phyloP scores from a whole-genome alignment of 1,139 yeast species.

The Yamadazyma trypodendri region DNA sequence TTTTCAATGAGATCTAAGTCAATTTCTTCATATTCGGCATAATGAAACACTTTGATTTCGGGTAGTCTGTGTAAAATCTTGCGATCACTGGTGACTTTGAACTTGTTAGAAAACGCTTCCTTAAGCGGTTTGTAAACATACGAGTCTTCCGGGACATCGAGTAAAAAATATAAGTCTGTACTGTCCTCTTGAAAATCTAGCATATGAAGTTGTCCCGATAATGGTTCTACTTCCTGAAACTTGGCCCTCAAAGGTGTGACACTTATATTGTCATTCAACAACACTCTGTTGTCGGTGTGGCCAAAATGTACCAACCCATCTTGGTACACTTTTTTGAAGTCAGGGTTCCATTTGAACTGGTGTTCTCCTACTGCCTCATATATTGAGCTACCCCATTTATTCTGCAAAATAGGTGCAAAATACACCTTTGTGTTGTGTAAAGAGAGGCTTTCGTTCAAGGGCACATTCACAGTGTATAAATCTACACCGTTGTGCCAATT shows the following conservation, averaged over 20 bases:
- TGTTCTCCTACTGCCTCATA: constrained; percentile 27
- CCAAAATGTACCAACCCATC: constrained; percentile 52
- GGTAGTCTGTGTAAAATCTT: constrained; percentile 21
- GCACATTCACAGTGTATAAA: constrained; percentile 81
- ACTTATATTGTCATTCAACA: constrained; percentile 53
- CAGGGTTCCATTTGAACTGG: constrained; percentile 77
- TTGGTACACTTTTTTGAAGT: constrained; percentile 67
- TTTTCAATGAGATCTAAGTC: constrained; percentile 62
- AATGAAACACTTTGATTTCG: constrained; percentile 53
- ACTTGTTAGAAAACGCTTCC: constrained; percentile 36
- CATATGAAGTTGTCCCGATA: constrained; percentile 55
- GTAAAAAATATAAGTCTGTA: too few species aligned
- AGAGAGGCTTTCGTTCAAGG: constrained; percentile 55
- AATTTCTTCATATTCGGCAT: constrained; percentile 86
- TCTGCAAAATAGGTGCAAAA: constrained; percentile 76
- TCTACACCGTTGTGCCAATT: constrained; percentile 51
- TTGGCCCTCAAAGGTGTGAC: constrained; percentile 85
- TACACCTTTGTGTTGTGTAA: constrained; percentile 56
- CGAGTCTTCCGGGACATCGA: constrained; percentile 37
- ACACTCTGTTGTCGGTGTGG: constrained; percentile 58
- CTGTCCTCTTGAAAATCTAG: too few species aligned
- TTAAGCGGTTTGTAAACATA: constrained; percentile 62
- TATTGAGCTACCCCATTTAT: constrained; percentile 69
- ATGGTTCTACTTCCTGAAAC: constrained; percentile 55
- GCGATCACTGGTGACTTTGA: constrained; percentile 26